These are phyloP conservation scores for Ophiostoma sp. DNA, from an alignment of 2,329 filamentous ascomycete species.

Conservation along the genomic window DNA sequence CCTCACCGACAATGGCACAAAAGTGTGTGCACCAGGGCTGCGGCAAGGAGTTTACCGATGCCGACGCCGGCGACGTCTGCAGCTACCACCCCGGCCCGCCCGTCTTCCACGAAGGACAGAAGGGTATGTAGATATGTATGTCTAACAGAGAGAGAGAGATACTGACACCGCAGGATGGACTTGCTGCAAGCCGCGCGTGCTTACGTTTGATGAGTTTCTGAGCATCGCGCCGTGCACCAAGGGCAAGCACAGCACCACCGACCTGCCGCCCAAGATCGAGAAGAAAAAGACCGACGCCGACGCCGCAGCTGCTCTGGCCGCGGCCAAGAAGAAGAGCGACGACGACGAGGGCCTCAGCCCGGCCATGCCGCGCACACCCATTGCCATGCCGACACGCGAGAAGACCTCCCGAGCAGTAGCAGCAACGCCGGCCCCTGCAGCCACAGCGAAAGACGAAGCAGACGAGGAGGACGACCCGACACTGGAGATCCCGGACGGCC, in stretches of 20 bases:
- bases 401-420: constrained; percentile 30
- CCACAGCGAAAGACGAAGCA: constrained; percentile 49
- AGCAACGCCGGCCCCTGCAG: constrained; percentile 28
- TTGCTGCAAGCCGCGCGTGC: constrained; percentile 93
- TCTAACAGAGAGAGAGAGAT: no score
- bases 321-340: neutral
- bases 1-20: constrained; percentile 51
- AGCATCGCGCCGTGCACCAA: constrained; percentile 85
- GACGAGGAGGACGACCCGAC: constrained; percentile 78
- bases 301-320: constrained; percentile 47
- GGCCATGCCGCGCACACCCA: constrained; percentile 37
- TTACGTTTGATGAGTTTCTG: constrained; percentile 98
- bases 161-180: constrained; percentile 71
- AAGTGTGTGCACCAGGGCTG: constrained; percentile 98
- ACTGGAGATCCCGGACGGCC: constrained; percentile 65
- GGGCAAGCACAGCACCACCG: constrained; percentile 86
- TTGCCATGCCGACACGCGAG: constrained; percentile 41
- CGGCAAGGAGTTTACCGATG: constrained; percentile 66
- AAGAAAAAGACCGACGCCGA: constrained; percentile 49
- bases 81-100: constrained; percentile 90
- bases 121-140: constrained; percentile 66
- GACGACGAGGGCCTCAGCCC: constrained; percentile 30
- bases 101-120: constrained; percentile 95
- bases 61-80: constrained; percentile 76
- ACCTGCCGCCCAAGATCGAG: constrained; percentile 58